phyloP scores from a whole-genome alignment of 805 yeast genomes.

The Wickerhamiella australiensis region DNA sequence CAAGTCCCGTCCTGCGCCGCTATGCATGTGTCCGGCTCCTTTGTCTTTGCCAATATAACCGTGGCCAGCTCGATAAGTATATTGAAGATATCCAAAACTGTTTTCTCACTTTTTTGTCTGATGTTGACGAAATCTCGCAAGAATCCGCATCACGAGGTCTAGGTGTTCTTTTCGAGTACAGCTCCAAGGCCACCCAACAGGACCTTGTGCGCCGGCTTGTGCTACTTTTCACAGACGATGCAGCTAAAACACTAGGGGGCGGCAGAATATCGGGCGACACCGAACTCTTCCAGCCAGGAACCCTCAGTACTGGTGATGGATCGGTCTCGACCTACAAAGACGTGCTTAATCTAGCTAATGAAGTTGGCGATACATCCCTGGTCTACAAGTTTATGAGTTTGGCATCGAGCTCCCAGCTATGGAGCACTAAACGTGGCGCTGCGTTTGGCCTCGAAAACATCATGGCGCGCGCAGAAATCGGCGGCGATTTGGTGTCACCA shows the following conservation, averaged over 20 bases:
- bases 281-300: constrained; percentile 72
- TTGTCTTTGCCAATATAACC: constrained; percentile 65
- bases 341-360: constrained; percentile 75
- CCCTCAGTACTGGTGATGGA: constrained; percentile 66
- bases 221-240: constrained; percentile 65
- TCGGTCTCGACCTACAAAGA: constrained; percentile 87
- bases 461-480: constrained; percentile 64
- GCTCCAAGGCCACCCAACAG: constrained; percentile 55
- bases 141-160: constrained; percentile 87
- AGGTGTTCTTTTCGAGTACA: constrained; percentile 66
- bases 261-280: constrained; percentile 73
- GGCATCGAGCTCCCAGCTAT: constrained; percentile 73
- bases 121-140: constrained; percentile 76
- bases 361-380: constrained; percentile 88
- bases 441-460: constrained; percentile 88
- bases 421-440: constrained; percentile 89
- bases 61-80: constrained; percentile 34
- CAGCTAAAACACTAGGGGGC: constrained; percentile 33
- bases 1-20: constrained; percentile 38
- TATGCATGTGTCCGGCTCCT: constrained; percentile 80
- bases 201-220: constrained; percentile 60
- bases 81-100: constrained; percentile 56
- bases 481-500: constrained; percentile 39
- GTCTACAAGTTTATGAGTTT: constrained; percentile 90
- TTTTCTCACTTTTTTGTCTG: constrained; percentile 69